These are phyloP conservation scores for Ceriops zippeliana DNA, from an alignment of 345 rosid genomes.

Conservation along the genomic window DNA sequence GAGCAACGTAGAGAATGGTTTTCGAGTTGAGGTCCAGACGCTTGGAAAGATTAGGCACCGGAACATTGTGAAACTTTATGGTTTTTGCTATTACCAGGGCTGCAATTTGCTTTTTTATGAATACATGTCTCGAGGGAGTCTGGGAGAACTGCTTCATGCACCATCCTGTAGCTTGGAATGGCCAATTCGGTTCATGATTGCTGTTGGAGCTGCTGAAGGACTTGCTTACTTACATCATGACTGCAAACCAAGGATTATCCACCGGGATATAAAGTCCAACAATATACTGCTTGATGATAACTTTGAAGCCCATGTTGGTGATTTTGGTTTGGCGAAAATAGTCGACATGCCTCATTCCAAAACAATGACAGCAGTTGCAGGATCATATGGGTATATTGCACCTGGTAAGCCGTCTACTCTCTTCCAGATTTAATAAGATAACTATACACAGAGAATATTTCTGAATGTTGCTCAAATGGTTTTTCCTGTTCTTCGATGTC, in stretches of 20 bases:
- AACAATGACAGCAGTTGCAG: slow-evolving; percentile 84
- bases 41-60: slow-evolving; percentile 82
- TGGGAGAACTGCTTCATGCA: slow-evolving; percentile 66
- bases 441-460: not conserved
- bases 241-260: slow-evolving; percentile 71
- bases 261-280: slow-evolving; percentile 80
- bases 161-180: slow-evolving; percentile 45
- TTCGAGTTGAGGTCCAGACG: slow-evolving; percentile 70
- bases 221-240: slow-evolving; percentile 74
- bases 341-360: slow-evolving; percentile 70
- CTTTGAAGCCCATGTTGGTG: slow-evolving; percentile 82
- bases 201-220: slow-evolving; percentile 83
- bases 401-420: slow-evolving; percentile 47
- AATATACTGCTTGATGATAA: slow-evolving; percentile 70
- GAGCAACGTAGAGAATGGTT: slow-evolving; percentile 57
- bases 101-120: slow-evolving; percentile 71
- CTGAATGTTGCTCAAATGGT: not conserved
- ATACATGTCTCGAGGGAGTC: slow-evolving; percentile 75
- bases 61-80: slow-evolving; percentile 75
- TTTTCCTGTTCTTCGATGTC: not conserved
- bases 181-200: slow-evolving; percentile 60
- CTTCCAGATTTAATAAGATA: slow-evolving; percentile 1
- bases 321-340: slow-evolving; percentile 77
- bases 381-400: slow-evolving; percentile 89
- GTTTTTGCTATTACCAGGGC: slow-evolving; percentile 69